Percentiles rank a stretch among this genome's conserved stretches.
Conservation (phyloP, 495 filamentous ascomycete species). For the Aspergillus sparsus region DNA sequence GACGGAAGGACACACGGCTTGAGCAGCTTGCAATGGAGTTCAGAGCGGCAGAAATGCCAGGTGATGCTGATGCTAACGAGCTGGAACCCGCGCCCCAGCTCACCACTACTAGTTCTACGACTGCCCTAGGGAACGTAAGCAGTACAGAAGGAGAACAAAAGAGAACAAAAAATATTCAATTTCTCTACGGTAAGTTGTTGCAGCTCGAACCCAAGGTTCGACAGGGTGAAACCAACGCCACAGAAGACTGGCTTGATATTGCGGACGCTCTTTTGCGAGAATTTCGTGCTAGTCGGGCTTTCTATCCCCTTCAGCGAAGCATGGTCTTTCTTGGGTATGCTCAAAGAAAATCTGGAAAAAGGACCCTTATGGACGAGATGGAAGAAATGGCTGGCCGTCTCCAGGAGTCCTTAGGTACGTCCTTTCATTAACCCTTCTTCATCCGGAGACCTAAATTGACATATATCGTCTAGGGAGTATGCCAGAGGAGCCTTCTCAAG, state of each 20-base stretch:
- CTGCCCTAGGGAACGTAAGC: conserved; percentile 21
- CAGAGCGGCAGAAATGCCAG: conserved; percentile 22
- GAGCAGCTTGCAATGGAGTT: conserved; percentile 48
- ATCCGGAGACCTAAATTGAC: conserved; percentile 16
- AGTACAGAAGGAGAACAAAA: conserved; percentile 41
- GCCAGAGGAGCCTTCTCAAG: conserved; percentile 33
- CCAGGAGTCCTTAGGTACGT: conserved; percentile 58
- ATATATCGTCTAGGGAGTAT: conserved; percentile 17
- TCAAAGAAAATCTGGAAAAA: conserved; percentile 45
- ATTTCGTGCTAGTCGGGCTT: conserved; percentile 72
- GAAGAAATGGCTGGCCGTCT: conserved; percentile 65
- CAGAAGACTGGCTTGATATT: conserved; percentile 69
- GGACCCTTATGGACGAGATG: conserved; percentile 56
- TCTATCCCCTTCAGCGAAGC: conserved; percentile 75
- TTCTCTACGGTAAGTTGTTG: conserved; percentile 57
- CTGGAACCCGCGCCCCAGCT: conserved; percentile 13
- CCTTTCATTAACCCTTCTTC: not conserved
- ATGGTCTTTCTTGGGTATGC: conserved; percentile 67
- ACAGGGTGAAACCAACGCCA: conserved; percentile 54
- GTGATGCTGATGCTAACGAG: not conserved
- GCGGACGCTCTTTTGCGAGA: conserved; percentile 75
- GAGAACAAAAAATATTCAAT: conserved; percentile 53
- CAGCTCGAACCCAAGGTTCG: conserved; percentile 53
- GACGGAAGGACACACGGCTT: conserved; percentile 45
- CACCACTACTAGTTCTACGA: conserved; percentile 25